phyloP scores from a whole-genome alignment of 257 asterid species.

The Coffea eugenioides region DNA sequence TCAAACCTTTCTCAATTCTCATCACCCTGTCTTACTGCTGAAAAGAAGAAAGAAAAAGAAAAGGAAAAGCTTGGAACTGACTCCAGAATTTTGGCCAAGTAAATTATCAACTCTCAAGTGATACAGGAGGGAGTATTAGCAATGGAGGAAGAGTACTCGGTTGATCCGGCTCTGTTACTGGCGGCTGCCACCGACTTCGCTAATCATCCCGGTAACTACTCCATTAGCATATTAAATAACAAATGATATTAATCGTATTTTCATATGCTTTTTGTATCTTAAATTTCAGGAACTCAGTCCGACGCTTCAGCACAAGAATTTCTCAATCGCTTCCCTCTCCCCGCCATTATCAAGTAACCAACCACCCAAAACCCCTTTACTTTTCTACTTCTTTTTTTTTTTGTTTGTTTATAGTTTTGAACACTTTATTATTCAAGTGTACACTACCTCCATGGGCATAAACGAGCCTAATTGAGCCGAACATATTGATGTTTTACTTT shows the following conservation, averaged over 20 bases:
- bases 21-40: too few species aligned
- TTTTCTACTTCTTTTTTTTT: not conserved
- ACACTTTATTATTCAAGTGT: too few species aligned
- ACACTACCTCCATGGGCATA: not conserved
- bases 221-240: not conserved
- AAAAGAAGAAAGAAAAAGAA: too few species aligned
- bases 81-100: too few species aligned
- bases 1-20: too few species aligned
- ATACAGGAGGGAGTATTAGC: not conserved
- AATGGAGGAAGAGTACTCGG: slow-evolving; percentile 79
- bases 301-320: slow-evolving; percentile 71
- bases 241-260: not conserved
- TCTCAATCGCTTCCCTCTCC: slow-evolving; percentile 76
- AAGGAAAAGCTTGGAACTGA: too few species aligned
- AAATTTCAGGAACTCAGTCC: slow-evolving; percentile 59
- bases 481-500: too few species aligned
- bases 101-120: too few species aligned
- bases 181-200: slow-evolving; percentile 76
- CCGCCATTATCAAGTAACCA: slow-evolving; percentile 63
- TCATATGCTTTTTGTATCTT: not conserved
- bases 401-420: too few species aligned
- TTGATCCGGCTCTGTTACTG: slow-evolving; percentile 68
- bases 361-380: not conserved
- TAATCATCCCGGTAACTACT: slow-evolving; percentile 44
- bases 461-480: too few species aligned